A percentile compares a stretch with the other conserved stretches of the same genome.
These are phyloP conservation scores for Tolypocladium guangdongense DNA, from an alignment of 2,329 filamentous ascomycete genomes.

Conservation along the genomic window DNA sequence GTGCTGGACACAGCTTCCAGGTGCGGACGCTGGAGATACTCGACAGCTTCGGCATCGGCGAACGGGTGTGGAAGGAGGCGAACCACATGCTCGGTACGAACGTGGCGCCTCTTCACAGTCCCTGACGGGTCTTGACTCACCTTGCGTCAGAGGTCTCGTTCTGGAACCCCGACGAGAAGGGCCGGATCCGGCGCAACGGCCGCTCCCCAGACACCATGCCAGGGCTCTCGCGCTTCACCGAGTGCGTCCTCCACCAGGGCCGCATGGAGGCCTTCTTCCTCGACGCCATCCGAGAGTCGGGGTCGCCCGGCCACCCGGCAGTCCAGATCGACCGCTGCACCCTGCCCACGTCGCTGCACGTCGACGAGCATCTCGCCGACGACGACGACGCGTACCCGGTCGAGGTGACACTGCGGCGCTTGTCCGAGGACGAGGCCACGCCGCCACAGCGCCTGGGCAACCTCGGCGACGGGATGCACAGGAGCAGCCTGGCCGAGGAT, in stretches of 20 bases:
- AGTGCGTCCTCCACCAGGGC: slow-evolving; percentile 61
- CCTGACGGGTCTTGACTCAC: neutral
- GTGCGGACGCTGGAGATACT: slow-evolving; percentile 62
- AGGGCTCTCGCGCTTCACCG: slow-evolving; percentile 50
- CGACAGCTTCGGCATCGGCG: slow-evolving; percentile 57
- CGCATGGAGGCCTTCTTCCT: slow-evolving; percentile 58
- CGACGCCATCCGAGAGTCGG: slow-evolving; percentile 45
- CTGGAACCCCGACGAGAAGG: slow-evolving; percentile 50
- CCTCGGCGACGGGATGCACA: slow-evolving; percentile 41
- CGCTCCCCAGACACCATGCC: slow-evolving; percentile 52
- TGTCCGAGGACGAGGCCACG: slow-evolving; percentile 46
- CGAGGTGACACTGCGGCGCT: slow-evolving; percentile 44
- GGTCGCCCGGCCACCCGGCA: slow-evolving; percentile 19
- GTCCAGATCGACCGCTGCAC: slow-evolving; percentile 49
- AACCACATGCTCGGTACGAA: slow-evolving; percentile 54
- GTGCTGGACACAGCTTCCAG: slow-evolving; percentile 30
- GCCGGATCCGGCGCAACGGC: slow-evolving; percentile 43
- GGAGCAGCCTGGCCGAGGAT: slow-evolving; percentile 45
- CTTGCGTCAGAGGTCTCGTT: slow-evolving; percentile 14
- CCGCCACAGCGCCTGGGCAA: slow-evolving; percentile 24
- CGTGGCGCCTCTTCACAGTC: neutral
- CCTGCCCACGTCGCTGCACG: slow-evolving; percentile 41
- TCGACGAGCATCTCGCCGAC: slow-evolving; percentile 39
- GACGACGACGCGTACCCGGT: slow-evolving; percentile 47
- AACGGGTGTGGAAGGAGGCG: slow-evolving; percentile 53